Evolutionary conservation across 1,139 yeast species (phyloP).

Genomic region (Pneumocystis canis): DNA sequence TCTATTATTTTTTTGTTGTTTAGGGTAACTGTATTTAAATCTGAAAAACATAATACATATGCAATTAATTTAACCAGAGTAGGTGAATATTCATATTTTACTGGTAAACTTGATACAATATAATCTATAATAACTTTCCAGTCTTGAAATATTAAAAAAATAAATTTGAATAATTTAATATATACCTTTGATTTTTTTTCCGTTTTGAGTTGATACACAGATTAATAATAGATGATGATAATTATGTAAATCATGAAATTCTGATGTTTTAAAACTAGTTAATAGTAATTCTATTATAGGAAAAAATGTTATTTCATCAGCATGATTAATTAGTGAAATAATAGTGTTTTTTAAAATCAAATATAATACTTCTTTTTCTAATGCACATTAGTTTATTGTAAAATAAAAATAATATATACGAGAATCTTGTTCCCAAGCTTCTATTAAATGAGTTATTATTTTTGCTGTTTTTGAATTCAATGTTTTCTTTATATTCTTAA

Average conservation of each 20-base stretch:
- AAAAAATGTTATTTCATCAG: slow-evolving; percentile 39
- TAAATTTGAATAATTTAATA: neutral
- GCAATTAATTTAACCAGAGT: neutral
- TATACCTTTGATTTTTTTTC: neutral
- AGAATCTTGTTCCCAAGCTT: neutral
- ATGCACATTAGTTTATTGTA: slow-evolving; percentile 6
- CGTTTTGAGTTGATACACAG: neutral
- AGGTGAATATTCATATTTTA: neutral
- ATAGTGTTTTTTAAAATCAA: slow-evolving; percentile 42
- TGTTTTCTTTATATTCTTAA: neutral
- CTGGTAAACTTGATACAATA: neutral
- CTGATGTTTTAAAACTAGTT: slow-evolving; percentile 13
- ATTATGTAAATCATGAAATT: slow-evolving; percentile 8
- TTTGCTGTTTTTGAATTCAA: neutral
- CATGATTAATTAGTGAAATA: slow-evolving; percentile 48
- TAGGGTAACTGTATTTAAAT: slow-evolving; percentile 17
- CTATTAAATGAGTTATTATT: neutral
- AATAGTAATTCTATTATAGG: slow-evolving; percentile 26
- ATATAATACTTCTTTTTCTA: slow-evolving; percentile 24
- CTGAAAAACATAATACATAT: slow-evolving; percentile 17
- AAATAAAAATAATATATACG: neutral
- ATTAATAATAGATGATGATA: slow-evolving; percentile 19
- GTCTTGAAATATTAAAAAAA: neutral
- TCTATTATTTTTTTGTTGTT: slow-evolving; percentile 15
- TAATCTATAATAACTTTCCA: neutral